Base-by-base conservation (phyloP, 2,329 filamentous ascomycete species). In the Diaporthe destruens region DNA sequence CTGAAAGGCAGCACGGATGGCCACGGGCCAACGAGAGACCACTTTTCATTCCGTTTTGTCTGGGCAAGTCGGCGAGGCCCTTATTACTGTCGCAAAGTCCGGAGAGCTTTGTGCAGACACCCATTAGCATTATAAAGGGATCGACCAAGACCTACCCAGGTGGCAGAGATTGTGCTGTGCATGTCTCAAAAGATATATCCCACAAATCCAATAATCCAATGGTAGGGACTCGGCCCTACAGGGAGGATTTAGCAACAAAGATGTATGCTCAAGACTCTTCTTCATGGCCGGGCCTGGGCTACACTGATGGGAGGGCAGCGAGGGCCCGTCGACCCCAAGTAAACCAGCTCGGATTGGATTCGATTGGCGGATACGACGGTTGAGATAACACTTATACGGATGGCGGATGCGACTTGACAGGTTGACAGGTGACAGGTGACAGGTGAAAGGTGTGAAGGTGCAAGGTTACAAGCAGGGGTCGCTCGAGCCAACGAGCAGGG, bases 381-480 rank as follows among this genome's bases (percentile, higher is more conserved):
- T 51, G 32, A 34, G n/a, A 32, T 42, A 32, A 44, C 23, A 34
- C 44, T n/a, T 29, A 6, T 39, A 51, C 32, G 32, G 61, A 36
- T 65, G 61, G 42, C 42, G 49, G 59, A 32, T 65, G 29, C 25
- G 36, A 39, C 36, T 39, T 39, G 36, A 39, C 36, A 39, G 36
- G 36, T 39, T 39, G 36, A 39, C 36, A 39, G 44, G 9, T 66
- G 61, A 66, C 47, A 36, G n/a, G 47, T 66, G 61, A 51, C 61
- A 65, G 29, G 18, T 51, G 42, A 65, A 29, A 36, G 47, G 39
- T 42, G 39, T n/a, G 14, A 12, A 42, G 39, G 39, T 53, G 61
- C 23, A 29, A 65, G 32, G 25, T 51, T 44, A 65, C 61, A 36
- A n/a, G 47, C 61, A 66, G 61, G 61, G 61, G 47, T 66, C 51